phyloP scores from a whole-genome alignment of 1,139 yeast species.

The Diutina neorugosa region DNA sequence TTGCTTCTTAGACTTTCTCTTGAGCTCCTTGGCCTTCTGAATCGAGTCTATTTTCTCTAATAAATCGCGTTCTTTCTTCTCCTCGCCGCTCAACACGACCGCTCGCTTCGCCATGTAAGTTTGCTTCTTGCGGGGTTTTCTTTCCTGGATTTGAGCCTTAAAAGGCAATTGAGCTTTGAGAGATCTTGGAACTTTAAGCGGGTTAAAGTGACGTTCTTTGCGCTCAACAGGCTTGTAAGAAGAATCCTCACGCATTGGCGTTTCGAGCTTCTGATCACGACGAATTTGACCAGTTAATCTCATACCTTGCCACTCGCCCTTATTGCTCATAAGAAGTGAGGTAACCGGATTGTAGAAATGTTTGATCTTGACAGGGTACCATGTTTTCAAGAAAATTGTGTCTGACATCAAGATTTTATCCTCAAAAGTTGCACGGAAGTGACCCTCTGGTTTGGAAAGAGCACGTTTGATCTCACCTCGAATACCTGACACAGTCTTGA shows the following conservation, averaged over 20 bases:
- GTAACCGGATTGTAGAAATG: conserved; percentile 94
- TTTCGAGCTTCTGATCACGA: conserved; percentile 55
- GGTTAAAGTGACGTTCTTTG: conserved; percentile 74
- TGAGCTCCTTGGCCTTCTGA: conserved; percentile 74
- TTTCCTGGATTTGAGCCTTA: conserved; percentile 56
- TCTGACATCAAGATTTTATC: conserved; percentile 89
- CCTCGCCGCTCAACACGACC: conserved; percentile 84
- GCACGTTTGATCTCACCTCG: conserved; percentile 97
- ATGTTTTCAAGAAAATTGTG: conserved; percentile 79
- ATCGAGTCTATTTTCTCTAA: conserved; percentile 80
- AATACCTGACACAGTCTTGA: conserved; percentile 92
- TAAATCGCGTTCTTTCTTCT: conserved; percentile 83
- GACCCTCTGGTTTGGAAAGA: conserved; percentile 89
- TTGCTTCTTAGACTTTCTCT: conserved; percentile 61
- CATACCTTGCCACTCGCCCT: conserved; percentile 93
- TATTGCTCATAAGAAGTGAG: conserved; percentile 63
- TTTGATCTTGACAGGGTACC: conserved; percentile 92
- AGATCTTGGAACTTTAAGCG: conserved; percentile 73
- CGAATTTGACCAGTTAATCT: conserved; percentile 88
- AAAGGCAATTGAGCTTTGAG: conserved; percentile 75
- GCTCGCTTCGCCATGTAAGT: conserved; percentile 89
- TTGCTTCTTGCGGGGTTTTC: conserved; percentile 69
- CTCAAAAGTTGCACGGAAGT: conserved; percentile 95
- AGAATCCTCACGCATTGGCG: conserved; percentile 59
- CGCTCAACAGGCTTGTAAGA: conserved; percentile 75